Percentiles rank a stretch among this genome's conserved stretches.
Evolutionary conservation across 2,329 filamentous ascomycete genomes (phyloP).

Genomic region (Aspergillus costaricaensis): DNA sequence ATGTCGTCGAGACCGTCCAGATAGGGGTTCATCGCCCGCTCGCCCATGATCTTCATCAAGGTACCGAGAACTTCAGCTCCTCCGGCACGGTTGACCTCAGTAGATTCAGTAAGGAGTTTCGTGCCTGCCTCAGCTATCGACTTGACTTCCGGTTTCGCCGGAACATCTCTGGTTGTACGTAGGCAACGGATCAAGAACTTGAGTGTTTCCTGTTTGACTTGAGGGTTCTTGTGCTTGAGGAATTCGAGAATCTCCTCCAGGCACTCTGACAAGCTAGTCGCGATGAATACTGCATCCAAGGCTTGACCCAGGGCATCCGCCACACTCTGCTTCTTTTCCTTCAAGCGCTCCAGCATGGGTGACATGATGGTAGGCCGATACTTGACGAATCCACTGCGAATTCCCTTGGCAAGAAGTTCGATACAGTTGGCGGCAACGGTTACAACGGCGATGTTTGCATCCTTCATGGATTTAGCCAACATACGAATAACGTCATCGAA

Average conservation of each 20-base stretch:
- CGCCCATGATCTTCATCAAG: slow-evolving; percentile 97
- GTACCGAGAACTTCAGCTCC: slow-evolving; percentile 92
- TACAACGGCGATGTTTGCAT: slow-evolving; percentile 94
- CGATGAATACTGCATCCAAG: slow-evolving; percentile 69
- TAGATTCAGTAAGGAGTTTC: slow-evolving; percentile 87
- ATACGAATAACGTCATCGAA: slow-evolving; percentile 81
- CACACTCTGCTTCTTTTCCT: slow-evolving; percentile 93
- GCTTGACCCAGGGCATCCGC: slow-evolving; percentile 85
- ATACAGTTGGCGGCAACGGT: slow-evolving; percentile 91
- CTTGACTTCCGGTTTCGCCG: slow-evolving; percentile 78
- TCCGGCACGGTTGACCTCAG: slow-evolving; percentile 79
- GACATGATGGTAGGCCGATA: slow-evolving; percentile 79
- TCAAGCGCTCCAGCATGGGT: slow-evolving; percentile 91
- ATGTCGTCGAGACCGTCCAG: slow-evolving; percentile 94
- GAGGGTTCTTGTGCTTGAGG: slow-evolving; percentile 91
- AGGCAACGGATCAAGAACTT: slow-evolving; percentile 90
- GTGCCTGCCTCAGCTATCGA: slow-evolving; percentile 85
- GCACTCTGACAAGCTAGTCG: slow-evolving; percentile 76
- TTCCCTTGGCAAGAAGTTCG: slow-evolving; percentile 81
- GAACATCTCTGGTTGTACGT: slow-evolving; percentile 78
- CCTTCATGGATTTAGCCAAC: slow-evolving; percentile 96
- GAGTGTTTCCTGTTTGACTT: slow-evolving; percentile 93
- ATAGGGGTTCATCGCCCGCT: slow-evolving; percentile 90
- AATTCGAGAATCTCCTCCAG: slow-evolving; percentile 88
- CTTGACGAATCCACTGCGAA: slow-evolving; percentile 75